Evolutionary conservation across 1,284 basidiomycete genomes (phyloP), one percentile per base, ranked within the genome.

Genomic region (Abortiporus biennis): DNA sequence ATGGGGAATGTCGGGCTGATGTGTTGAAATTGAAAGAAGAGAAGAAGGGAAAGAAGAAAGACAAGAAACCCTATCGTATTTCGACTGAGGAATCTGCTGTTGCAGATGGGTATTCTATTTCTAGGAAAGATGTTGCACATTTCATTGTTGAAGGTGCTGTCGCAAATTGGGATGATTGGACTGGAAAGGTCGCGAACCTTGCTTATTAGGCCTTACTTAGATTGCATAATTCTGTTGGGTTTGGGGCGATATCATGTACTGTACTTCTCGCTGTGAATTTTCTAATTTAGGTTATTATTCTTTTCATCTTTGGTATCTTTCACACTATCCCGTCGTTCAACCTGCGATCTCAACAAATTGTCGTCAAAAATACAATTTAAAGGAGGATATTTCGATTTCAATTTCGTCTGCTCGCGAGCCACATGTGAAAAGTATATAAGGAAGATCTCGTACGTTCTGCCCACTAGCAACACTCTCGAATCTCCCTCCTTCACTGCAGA

Each of bases 381-480:
- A n/a, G n/a, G n/a, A n/a, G n/a, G n/a, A n/a, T n/a, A n/a, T n/a
- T n/a, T n/a, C n/a, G n/a, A n/a, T n/a, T n/a, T n/a, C n/a, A n/a
- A n/a, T n/a, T n/a, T n/a, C n/a, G n/a, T n/a, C n/a, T n/a, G n/a
- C n/a, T n/a, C n/a, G n/a, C n/a, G n/a, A n/a, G n/a, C n/a, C n/a
- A n/a, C n/a, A n/a, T n/a, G n/a, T n/a, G n/a, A n/a, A n/a, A n/a
- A n/a, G n/a, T n/a, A n/a, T n/a, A n/a, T n/a, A n/a, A n/a, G n/a
- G n/a, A n/a, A n/a, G n/a, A n/a, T n/a, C n/a, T n/a, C n/a, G n/a
- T n/a, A n/a, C n/a, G n/a, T n/a, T n/a, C n/a, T n/a, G 95, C 12
- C 83, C 91, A 15, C 76, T 70, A 2, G 90, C 90, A 9, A 96
- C 75, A 8, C 87, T 82, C 36, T 72, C 74, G 56, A 94, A 95